A percentile compares a stretch with the other conserved stretches of the same genome.
These are phyloP conservation scores for Gryganskiella cystojenkinii DNA, from an alignment of 192 early-diverging fungal species.

Conservation along the genomic window DNA sequence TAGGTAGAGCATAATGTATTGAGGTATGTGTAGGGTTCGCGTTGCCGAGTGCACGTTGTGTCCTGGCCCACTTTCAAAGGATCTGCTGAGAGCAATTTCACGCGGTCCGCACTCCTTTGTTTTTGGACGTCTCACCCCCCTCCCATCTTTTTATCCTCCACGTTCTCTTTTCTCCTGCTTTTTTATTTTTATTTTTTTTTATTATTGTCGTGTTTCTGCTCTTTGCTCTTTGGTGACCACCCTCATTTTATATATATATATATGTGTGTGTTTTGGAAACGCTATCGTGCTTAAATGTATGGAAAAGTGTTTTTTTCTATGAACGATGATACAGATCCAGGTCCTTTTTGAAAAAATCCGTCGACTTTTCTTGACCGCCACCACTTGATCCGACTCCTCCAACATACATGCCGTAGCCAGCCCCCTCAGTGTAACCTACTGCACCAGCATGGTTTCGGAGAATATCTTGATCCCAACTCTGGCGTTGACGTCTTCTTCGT, in stretches of 20 bases:
- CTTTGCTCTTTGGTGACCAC: not conserved
- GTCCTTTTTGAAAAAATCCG: conserved; percentile 41
- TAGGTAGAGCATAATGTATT: too few species aligned
- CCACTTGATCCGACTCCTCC: not conserved
- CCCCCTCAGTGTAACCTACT: conserved; percentile 32
- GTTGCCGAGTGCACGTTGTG: too few species aligned
- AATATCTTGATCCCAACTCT: conserved; percentile 41
- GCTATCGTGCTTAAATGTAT: not conserved
- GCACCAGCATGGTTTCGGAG: conserved; percentile 38
- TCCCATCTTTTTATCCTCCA: not conserved
- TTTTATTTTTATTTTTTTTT: not conserved
- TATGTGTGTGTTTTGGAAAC: not conserved
- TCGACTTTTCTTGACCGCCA: conserved; percentile 23
- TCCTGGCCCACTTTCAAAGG: not conserved
- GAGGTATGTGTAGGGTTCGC: too few species aligned
- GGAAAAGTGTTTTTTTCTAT: conserved; percentile 4
- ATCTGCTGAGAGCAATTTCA: not conserved
- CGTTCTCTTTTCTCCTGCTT: not conserved
- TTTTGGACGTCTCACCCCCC: not conserved
- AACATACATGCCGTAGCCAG: conserved; percentile 47
- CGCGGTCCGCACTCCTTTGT: not conserved
- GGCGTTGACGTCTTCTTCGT: conserved; percentile 19
- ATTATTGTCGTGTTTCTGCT: not conserved
- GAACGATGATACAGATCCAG: conserved; percentile 45
- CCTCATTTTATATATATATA: not conserved